phyloP scores from a whole-genome alignment of 352 stramenopile species.

The Peronosclerospora sorghi region DNA sequence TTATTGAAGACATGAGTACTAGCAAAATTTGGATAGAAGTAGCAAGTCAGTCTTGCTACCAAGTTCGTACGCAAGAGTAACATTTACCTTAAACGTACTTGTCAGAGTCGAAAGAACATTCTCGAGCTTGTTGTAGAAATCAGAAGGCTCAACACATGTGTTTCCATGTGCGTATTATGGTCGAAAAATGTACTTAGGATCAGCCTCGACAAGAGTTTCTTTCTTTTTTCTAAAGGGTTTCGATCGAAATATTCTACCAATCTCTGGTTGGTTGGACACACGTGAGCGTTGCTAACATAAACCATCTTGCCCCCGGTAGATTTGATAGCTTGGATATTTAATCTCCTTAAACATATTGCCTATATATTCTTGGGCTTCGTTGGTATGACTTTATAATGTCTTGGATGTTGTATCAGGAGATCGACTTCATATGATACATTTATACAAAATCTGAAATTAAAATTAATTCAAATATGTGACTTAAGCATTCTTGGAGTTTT shows the following conservation, averaged over 20 bases:
- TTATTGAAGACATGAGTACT: conserved; percentile 5
- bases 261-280: neutral
- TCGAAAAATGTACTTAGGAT: conserved; percentile 8
- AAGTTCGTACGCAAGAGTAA: conserved; percentile 6
- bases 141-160: neutral
- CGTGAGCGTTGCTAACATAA: conserved; percentile 4
- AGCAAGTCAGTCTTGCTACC: neutral
- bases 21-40: neutral
- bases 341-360: conserved; percentile 10
- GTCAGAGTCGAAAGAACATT: neutral
- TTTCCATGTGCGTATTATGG: conserved; percentile 5
- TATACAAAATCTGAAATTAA: no score
- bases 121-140: conserved; percentile 6
- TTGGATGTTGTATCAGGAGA: no score
- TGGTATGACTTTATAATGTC: no score
- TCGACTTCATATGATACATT: no score
- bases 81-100: conserved; percentile 3
- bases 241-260: conserved; percentile 5
- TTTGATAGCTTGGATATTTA: conserved; percentile 6
- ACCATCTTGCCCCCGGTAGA: conserved; percentile 10
- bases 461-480: no score
- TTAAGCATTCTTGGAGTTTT: no score
- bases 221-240: no score
- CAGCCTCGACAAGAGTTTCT: conserved; percentile 4
- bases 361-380: conserved; percentile 10